Base-by-base conservation (phyloP, 768 basidiomycete genomes). In the Asterophora lycoperdoides region DNA sequence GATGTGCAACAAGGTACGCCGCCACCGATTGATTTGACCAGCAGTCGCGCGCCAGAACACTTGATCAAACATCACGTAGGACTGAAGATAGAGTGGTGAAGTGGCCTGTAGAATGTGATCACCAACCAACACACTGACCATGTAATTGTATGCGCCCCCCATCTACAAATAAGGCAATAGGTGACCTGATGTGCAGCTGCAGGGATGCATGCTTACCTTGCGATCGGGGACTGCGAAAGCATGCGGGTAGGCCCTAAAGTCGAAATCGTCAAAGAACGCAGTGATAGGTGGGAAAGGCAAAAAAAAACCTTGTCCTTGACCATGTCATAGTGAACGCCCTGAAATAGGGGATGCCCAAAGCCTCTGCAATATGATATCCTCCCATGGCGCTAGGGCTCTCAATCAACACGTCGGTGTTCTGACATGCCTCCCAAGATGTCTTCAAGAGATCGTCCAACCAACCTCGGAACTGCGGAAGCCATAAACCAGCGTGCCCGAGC, bases 301-400 rank as follows among this genome's bases (percentile, higher is more conserved):
- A 23, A 23, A 41, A 59, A 30, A 53, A 79, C 86, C 93, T 80
- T 20, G 95, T 98, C 45, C 95, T 79, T 10, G 91, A 87, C 94
- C 95, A 98, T 0, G 90, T 91, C 96, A 97, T 98, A 0, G 94
- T 95, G 64, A 97, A 96, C 7, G 92, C 93, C 50, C 93, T 76
- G 69, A 87, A 99, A 65, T 95, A 99, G 1, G 95, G 95, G 33
- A 98, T 93, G 18, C 73, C 75, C 11, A 99, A 74, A 2, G 93
- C 94, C 63, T 98, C 95, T 20, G 95, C 96, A 45, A 99, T 95
- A 60, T 99, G 95, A 54, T 88, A 88, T 8, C 95, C 95, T 20
- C 85, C 93, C 91, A 99, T 99, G 9, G 95, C 93, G 61, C 90
- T 93, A 0, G 95, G 95, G 60, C 89, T 92, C 69, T 99, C 95